Base-by-base conservation (phyloP, 768 basidiomycete genomes). In the Phylloporus rhodoxanthus region DNA sequence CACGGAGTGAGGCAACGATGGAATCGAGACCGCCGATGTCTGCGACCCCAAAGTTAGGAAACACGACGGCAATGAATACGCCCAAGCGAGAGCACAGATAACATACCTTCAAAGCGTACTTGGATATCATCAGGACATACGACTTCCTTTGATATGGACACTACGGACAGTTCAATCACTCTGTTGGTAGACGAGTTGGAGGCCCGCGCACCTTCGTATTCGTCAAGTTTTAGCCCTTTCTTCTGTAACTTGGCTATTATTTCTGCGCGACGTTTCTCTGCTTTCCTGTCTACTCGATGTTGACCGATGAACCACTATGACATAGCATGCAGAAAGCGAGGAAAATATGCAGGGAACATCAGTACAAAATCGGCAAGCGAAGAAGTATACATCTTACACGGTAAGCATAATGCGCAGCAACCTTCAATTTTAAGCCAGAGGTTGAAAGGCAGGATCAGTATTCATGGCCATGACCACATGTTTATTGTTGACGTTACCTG, bases 1-100 rank as follows among this genome's bases (percentile, higher is more conserved):
- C 96, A 45, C 91, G 84, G 45, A 99, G 80, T 28, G 87, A 90
- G 17, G 83, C 77, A 48, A 97, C 84, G 57, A 97, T 96, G 28
- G 82, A 72, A 44, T 98, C 95, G 30, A 99, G 79, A 15, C 96
- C 96, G 15, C 95, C 96, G 46, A 99, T 88, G 59, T 95, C 91
- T 77, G 65, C 50, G 54, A 50, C 54, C 15, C 34, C 53, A 10
- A 25, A 8, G 43, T 50, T 7, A 40, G 36, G 40, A 25, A 9
- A 38, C 28, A 15, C 21, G 10, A 39, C 11, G 25, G 23, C 1
- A 4, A 8, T 5, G 32, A 21, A 13, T 9, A 36, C 13, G 8
- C 9, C 29, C 2, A 6, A 6, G 13, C 4, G 11, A 21, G 19
- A 4, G 11, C 2, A 8, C 5, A 30, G 21, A 43, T 13, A 5